phyloP scores from a whole-genome alignment of 2,329 filamentous ascomycete genomes.

The Dothistroma septosporum region DNA sequence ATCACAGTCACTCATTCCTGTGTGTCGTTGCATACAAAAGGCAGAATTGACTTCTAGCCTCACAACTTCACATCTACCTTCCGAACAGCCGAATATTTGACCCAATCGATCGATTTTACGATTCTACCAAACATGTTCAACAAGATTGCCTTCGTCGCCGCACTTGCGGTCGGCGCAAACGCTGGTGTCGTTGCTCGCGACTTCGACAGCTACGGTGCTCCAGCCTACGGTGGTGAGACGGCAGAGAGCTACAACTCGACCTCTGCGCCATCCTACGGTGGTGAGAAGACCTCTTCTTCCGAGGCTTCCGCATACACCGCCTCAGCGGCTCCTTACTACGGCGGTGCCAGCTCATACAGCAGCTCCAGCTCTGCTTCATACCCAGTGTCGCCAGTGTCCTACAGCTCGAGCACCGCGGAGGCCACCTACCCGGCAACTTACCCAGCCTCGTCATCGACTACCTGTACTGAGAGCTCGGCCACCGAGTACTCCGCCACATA shows the following conservation, averaged over 20 bases:
- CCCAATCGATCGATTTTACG: slow-evolving; percentile 11
- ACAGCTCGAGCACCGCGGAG: slow-evolving; percentile 9
- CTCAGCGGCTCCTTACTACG: slow-evolving; percentile 12
- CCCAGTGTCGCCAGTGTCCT: slow-evolving; percentile 6
- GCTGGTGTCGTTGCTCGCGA: slow-evolving; percentile 14
- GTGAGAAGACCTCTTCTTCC: neutral
- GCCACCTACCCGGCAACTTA: too few relatives aligned
- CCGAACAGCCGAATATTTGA: slow-evolving; percentile 11
- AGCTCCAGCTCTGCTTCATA: slow-evolving; percentile 14
- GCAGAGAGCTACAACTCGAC: slow-evolving; percentile 8
- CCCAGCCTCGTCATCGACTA: too few relatives aligned
- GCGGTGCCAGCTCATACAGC: slow-evolving; percentile 7
- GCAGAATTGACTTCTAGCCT: slow-evolving; percentile 26
- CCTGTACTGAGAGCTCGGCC: neutral
- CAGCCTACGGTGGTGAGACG: slow-evolving; percentile 13
- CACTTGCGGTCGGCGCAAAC: slow-evolving; percentile 27
- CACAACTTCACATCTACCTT: slow-evolving; percentile 5
- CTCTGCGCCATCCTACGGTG: slow-evolving; percentile 8
- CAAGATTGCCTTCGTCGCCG: slow-evolving; percentile 31
- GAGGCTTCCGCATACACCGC: neutral
- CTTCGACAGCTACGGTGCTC: slow-evolving; percentile 18
- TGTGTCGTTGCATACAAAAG: slow-evolving; percentile 21
- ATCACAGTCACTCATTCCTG: slow-evolving; percentile 32
- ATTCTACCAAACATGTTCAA: slow-evolving; percentile 24
- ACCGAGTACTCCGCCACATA: neutral